Percentiles rank a stretch among this genome's conserved stretches.
These are phyloP conservation scores for Naganishia antarctica DNA, from an alignment of 768 basidiomycete species.

Conservation along the genomic window DNA sequence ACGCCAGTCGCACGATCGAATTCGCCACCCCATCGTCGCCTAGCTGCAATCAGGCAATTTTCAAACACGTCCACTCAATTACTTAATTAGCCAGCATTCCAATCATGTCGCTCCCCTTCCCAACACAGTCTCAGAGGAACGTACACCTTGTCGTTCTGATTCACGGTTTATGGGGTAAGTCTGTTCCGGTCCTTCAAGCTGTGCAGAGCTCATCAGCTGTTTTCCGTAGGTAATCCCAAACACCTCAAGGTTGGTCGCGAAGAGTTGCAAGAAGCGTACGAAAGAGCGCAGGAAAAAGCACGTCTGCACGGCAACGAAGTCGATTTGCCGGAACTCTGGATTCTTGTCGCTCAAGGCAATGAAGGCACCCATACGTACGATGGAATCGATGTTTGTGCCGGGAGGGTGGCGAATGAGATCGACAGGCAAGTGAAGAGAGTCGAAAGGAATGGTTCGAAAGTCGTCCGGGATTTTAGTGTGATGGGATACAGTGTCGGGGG, in stretches of 20 bases:
- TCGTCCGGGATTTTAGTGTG: constrained; percentile 30
- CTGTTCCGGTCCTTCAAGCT: background rate
- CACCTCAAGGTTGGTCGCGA: constrained; percentile 22
- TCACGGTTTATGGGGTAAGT: constrained; percentile 44
- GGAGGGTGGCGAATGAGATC: constrained; percentile 36
- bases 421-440: constrained; percentile 37
- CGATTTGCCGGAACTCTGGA: background rate
- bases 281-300: background rate
- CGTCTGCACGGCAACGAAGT: background rate
- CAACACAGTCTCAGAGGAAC: background rate
- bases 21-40: no score
- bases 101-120: background rate
- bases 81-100: no score
- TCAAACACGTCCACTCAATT: no score
- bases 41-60: no score
- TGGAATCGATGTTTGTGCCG: constrained; percentile 45
- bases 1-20: no score
- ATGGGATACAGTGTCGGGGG: constrained; percentile 47
- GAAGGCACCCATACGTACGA: constrained; percentile 41
- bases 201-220: constrained; percentile 29
- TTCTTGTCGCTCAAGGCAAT: constrained; percentile 31
- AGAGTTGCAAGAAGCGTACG: constrained; percentile 19
- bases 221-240: constrained; percentile 17
- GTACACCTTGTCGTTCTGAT: constrained; percentile 45
- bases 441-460: constrained; percentile 32